Evolutionary conservation across 495 filamentous ascomycete species (phyloP).

Genomic region (Diplogelasinospora grovesii): DNA sequence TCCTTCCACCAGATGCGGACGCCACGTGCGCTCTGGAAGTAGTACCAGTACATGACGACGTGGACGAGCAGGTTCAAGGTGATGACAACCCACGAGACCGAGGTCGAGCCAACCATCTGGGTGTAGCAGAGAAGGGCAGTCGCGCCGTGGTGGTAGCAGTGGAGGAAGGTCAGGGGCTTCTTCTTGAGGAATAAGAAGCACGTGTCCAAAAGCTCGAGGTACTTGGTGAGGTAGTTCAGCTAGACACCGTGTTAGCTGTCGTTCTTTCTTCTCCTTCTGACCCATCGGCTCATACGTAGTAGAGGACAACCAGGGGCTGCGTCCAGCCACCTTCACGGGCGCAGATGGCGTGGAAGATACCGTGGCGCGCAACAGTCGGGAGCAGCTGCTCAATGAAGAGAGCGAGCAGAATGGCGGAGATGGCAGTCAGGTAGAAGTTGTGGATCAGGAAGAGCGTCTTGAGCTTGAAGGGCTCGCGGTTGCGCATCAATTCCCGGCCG

Average conservation of each 20-base stretch:
- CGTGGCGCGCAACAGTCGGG: conserved; percentile 58
- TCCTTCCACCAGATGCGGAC: conserved; percentile 87
- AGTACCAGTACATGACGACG: conserved; percentile 73
- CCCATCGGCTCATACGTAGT: conserved; percentile 81
- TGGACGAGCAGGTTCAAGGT: conserved; percentile 70
- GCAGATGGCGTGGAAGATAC: conserved; percentile 70
- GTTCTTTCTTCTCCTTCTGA: too few species aligned
- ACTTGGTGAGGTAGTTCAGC: conserved; percentile 83
- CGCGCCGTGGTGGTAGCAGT: conserved; percentile 79
- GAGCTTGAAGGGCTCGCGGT: conserved; percentile 59
- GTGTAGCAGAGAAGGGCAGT: conserved; percentile 82
- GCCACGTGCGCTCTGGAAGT: conserved; percentile 79
- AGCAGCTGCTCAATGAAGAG: conserved; percentile 71
- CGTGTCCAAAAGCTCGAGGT: conserved; percentile 74
- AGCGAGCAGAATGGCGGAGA: conserved; percentile 58
- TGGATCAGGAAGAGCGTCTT: conserved; percentile 67
- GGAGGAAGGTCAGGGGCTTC: conserved; percentile 82
- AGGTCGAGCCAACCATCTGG: conserved; percentile 67
- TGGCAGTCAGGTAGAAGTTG: conserved; percentile 71
- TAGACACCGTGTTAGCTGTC: conserved; percentile 35
- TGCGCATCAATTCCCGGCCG: conserved; percentile 67
- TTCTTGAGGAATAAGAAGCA: conserved; percentile 82
- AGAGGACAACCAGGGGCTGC: conserved; percentile 64
- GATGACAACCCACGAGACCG: conserved; percentile 73
- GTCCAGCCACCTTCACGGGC: conserved; percentile 69